Evolutionary conservation across 306 rosid genomes (phyloP), one percentile per base, ranked within the genome.

Genomic region (Casuarina equisetifolia): DNA sequence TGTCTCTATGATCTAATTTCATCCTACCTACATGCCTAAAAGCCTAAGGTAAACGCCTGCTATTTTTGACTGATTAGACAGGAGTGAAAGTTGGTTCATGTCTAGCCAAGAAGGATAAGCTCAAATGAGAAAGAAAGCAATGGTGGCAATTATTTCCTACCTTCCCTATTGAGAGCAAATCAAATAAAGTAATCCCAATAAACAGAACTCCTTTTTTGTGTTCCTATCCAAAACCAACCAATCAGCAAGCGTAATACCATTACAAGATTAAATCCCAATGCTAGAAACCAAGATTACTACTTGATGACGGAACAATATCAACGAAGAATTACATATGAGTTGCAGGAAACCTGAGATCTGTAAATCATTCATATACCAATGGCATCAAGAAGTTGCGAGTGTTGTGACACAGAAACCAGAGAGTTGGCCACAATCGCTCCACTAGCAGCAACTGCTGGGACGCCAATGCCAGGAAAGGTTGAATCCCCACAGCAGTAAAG

Each of bases 381-480:
- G 53, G 97, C 97, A 73, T 92, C 97, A 74, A 95, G 97, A 77
- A 95, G 91, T 74, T 89, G 75, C 20, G 97, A 85, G 88, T 94
- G 97, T 70, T 85, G 90, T 71, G 91, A 85, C 48, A 89, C 96
- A 2, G 97, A 89, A 75, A 94, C 97, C 16, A 94, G 73, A 10
- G 97, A 92, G 77, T 94, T 90, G 71, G 97, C 98, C 17, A 94
- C 98, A 49, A 92, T 90, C 70, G 98, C 97, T 20, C 98, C 98
- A 76, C 98, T 92, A 12, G 98, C 97, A 71, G 98, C 97, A 57
- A 94, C 97, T 9, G 98, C 98, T 13, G 98, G 97, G 80, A 94
- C 97, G 69, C 98, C 97, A 76, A 94, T 94, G 80, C 98, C 98
- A 2, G 97, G 98, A 78, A 92, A 94, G 62, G 97, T 94, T 62